A percentile compares a stretch with the other conserved stretches of the same genome.
phyloP scores from a whole-genome alignment of 148 eudicot genomes.

The Rhododendron molle region DNA sequence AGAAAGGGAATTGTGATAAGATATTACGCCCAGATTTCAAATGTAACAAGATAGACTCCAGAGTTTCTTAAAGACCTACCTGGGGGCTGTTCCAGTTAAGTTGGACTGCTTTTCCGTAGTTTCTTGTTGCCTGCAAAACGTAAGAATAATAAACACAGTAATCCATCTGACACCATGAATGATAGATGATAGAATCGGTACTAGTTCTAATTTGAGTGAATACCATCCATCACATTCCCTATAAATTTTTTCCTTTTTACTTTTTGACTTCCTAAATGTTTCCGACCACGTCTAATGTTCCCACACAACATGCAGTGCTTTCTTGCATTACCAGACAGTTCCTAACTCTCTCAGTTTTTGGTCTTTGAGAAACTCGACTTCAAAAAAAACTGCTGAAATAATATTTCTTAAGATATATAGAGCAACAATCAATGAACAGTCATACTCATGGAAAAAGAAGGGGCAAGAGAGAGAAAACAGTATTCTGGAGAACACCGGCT shows the following conservation, averaged over 20 bases:
- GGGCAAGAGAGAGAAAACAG: neutral
- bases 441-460: neutral
- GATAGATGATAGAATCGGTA: neutral
- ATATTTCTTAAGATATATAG: neutral
- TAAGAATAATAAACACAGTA: conserved; percentile 3
- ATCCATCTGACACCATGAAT: neutral
- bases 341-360: neutral
- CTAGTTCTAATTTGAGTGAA: neutral
- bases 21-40: neutral
- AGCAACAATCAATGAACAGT: neutral
- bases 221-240: neutral
- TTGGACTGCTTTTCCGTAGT: conserved; percentile 83
- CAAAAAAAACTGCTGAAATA: neutral
- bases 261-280: neutral
- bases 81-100: conserved; percentile 98
- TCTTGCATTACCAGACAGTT: neutral
- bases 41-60: neutral
- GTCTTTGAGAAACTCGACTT: neutral
- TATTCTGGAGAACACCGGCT: neutral
- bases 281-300: neutral
- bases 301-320: neutral
- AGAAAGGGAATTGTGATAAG: neutral
- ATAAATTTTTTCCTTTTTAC: neutral
- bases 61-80: conserved; percentile 32
- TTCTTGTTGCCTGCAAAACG: conserved; percentile 66